Evolutionary conservation across 1,284 basidiomycete species (phyloP), one percentile per base, ranked within the genome.

Genomic region (Sporisorium sorghi): DNA sequence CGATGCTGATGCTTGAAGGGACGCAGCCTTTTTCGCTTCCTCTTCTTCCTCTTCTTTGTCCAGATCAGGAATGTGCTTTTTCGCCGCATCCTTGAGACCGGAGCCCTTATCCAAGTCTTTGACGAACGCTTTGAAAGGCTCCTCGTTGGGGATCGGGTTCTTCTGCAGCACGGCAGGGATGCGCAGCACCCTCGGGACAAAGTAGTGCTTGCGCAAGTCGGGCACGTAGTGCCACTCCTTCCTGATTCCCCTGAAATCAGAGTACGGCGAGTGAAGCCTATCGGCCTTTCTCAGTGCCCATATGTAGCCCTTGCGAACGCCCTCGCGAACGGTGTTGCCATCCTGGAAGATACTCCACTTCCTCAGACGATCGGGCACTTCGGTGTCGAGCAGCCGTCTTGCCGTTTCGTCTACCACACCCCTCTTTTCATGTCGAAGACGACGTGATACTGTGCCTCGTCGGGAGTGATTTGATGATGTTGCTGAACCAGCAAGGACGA

Each of bases 191-290:
- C 65, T 59, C 3, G 65, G 71, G 0, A 73, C 12, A 17, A 73
- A 17, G 23, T 73, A 73, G 21, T 73, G 71, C 33, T 65, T 58
- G 21, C 71, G 52, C 9, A 73, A 26, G 26, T 73, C 71, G 7
- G 65, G 65, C 30, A 55, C 19, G 51, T 73, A 73, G 0, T 24
- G 17, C 71, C 71, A 73, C 30, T 65, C 11, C 14, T 68, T 69
- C 35, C 56, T 30, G 26, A 58, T 49, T 9, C 33, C 28, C 21
- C 51, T 42, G 17, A 44, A 57, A 11, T 51, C 48, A 1, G 37
- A 17, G n/a, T 60, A 61, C 0, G 71, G 71, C 21, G 15, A 17
- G 3, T n/a, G 7, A 2, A 61, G 2, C 35, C 61, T 64, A 61
- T 73, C 71, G 15, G 52, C 4, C 5, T 26, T 28, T 5, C 47